Conservation (phyloP, 306 rosid species). For the Betula pendula region DNA sequence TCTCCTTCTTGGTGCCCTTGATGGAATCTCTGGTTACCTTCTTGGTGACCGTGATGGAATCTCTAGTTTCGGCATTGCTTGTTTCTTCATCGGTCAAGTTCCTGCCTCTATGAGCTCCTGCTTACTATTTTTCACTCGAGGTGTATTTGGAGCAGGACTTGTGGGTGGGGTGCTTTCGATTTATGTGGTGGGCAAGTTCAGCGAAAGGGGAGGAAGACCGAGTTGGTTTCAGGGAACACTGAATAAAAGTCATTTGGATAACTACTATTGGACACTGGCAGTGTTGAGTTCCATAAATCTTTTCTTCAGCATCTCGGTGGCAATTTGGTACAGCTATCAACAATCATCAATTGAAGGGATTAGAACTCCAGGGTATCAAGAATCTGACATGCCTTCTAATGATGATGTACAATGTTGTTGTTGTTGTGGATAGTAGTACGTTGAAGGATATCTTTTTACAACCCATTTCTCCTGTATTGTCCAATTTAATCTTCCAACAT, state of each 20-base stretch:
- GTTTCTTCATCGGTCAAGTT: neutral
- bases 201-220: neutral
- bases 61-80: conserved; percentile 1
- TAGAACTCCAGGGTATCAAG: too few species aligned
- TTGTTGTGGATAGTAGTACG: too few species aligned
- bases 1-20: conserved; percentile 13
- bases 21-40: neutral
- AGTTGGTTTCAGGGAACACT: conserved; percentile 41
- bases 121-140: neutral
- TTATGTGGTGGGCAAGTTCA: too few species aligned
- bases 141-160: conserved; percentile 29
- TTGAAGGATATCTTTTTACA: too few species aligned
- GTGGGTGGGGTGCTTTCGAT: conserved; percentile 13
- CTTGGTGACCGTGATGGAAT: conserved; percentile 8
- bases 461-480: too few species aligned
- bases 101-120: neutral
- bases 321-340: neutral
- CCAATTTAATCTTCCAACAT: too few species aligned
- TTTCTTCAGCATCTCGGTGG: neutral
- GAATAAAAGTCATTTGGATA: conserved; percentile 33
- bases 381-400: too few species aligned
- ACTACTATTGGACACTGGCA: conserved; percentile 34
- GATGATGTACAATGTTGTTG: too few species aligned
- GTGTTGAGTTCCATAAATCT: conserved; percentile 25
- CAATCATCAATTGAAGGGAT: neutral